These are phyloP conservation scores for Sporothrix globosa DNA, from an alignment of 2,329 filamentous ascomycete species.

Conservation along the genomic window DNA sequence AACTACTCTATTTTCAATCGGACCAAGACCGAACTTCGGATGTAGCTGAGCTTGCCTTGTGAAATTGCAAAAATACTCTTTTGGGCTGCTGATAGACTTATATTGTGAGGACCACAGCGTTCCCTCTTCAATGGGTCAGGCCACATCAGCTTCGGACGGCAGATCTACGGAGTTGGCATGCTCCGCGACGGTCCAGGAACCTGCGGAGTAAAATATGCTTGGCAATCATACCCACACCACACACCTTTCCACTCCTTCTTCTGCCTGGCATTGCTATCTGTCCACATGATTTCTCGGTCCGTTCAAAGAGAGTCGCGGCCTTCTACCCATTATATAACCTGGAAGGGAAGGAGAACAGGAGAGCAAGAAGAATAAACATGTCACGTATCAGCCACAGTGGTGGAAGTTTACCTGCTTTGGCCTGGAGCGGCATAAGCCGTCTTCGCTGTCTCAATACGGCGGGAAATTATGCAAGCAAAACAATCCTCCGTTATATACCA, in stretches of 20 bases:
- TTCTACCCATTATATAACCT: no score
- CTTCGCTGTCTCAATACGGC: background rate
- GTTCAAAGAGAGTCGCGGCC: no score
- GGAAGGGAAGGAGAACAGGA: no score
- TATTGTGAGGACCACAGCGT: background rate
- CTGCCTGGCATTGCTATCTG: no score
- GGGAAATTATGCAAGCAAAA: background rate
- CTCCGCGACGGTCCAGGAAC: slow-evolving; percentile 3
- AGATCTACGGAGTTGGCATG: slow-evolving; percentile 20
- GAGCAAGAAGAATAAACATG: slow-evolving; percentile 7
- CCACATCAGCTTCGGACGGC: slow-evolving; percentile 3
- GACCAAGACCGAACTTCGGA: no score
- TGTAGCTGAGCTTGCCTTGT: background rate
- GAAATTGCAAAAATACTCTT: background rate
- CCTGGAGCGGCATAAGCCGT: background rate
- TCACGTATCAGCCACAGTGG: background rate
- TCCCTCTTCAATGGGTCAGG: background rate
- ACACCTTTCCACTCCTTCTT: background rate
- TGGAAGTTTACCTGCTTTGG: background rate
- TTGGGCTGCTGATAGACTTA: background rate
- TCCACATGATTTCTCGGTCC: no score
- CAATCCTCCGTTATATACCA: background rate
- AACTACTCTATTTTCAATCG: background rate
- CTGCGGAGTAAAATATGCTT: background rate
- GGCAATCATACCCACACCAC: background rate